These are phyloP conservation scores for Leavenworthia alabamica DNA, from an alignment of 345 rosid species.

Conservation along the genomic window DNA sequence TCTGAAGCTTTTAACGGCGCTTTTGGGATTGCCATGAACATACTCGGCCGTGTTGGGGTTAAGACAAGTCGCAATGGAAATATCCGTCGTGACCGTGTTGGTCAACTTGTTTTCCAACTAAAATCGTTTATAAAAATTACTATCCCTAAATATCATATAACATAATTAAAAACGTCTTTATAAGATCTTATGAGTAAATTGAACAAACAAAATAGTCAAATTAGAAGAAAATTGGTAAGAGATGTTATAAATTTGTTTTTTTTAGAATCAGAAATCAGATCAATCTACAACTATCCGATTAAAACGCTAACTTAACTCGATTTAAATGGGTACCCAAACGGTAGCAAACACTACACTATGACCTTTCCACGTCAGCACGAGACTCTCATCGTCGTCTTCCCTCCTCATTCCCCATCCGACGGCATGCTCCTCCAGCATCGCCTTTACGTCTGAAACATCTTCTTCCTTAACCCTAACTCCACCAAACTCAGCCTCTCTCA, in stretches of 20 bases:
- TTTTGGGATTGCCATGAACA: constrained; percentile 52
- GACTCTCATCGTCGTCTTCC: constrained; percentile 26
- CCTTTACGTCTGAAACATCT: constrained; percentile 48
- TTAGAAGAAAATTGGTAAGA: not conserved
- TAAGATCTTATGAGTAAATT: too few relatives aligned
- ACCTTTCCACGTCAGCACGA: constrained; percentile 94
- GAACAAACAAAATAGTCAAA: not conserved
- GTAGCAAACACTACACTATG: constrained; percentile 89
- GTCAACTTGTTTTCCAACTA: not conserved
- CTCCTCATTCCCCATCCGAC: constrained; percentile 96
- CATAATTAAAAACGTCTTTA: too few relatives aligned
- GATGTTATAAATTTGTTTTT: not conserved
- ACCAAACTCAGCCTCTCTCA: constrained; percentile 55
- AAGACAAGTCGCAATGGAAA: constrained; percentile 52
- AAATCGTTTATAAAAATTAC: too few relatives aligned
- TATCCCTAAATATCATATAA: too few relatives aligned
- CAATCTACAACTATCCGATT: not conserved
- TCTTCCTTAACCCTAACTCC: constrained; percentile 50
- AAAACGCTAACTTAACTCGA: not conserved
- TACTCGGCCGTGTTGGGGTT: constrained; percentile 60
- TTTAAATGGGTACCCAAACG: constrained; percentile 54
- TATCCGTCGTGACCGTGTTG: constrained; percentile 49
- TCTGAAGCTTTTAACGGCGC: constrained; percentile 43
- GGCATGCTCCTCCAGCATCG: constrained; percentile 87
- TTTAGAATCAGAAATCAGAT: not conserved